Base-by-base conservation (phyloP, 306 rosid genomes). In the Casuarina cunninghamiana region DNA sequence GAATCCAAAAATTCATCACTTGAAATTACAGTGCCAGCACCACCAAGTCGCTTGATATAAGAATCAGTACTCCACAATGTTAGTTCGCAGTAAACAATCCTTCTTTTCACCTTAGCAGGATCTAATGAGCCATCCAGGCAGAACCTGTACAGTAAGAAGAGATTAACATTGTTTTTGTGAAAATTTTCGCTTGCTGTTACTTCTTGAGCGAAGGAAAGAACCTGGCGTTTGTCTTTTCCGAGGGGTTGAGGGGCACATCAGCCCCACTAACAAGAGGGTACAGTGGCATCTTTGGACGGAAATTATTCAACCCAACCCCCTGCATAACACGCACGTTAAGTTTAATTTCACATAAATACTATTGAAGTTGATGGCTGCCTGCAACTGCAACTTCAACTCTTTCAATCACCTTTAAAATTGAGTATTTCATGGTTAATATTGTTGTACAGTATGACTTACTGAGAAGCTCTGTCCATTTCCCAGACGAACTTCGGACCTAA, bases 291-390 rank as follows among this genome's bases (percentile, higher is more conserved):
- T 83, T 71, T 53, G 90, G 89, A 82, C 74, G 76, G 84, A 95
- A 95, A 39, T 78, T 39, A 86, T 65, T 87, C 50, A 95, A 76
- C 73, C 97, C 97, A 74, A 45, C 16, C 53, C 98, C 98, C 97
- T 92, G 84, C 83, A 79, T 80, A 50, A 39, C 15, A 6, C 9
- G 57, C 74, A 75, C 4, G 5, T 68, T 26, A 26, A 26, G 32
- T 26, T 26, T 26, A 26, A 26, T 26, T 26, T 26, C 32, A 26
- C 32, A 26, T 26, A 26, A 26, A 26, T 26, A 26, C 32, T 26
- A 26, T 26, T 26, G 1, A 26, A 26, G 32, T 26, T 26, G 32
- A 26, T 26, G 32, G 32, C 32, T 26, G 32, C 32, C 32, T 26
- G 32, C 32, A 26, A 26, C 32, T 26, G 32, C 32, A 26, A 26